phyloP scores from a whole-genome alignment of 2,329 filamentous ascomycete species.

The Amphichorda felina region DNA sequence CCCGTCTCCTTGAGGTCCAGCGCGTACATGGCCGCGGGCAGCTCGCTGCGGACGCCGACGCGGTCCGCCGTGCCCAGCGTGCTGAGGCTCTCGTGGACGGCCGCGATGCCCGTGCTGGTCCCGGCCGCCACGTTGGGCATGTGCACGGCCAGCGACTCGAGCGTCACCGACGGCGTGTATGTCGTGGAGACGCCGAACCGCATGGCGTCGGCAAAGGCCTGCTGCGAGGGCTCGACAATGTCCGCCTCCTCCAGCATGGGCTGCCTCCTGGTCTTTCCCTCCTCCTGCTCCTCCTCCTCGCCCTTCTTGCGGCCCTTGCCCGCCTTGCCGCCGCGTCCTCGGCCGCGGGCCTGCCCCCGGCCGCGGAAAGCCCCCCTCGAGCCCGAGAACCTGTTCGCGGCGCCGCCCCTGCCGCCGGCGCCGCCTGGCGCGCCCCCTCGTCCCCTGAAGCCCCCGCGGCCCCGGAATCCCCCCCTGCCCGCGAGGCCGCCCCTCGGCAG shows the following conservation, averaged over 20 bases:
- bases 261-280: conserved; percentile 8
- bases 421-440: conserved; percentile 1
- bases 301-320: conserved; percentile 5
- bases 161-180: conserved; percentile 21
- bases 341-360: conserved; percentile 7
- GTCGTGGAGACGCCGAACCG: conserved; percentile 18
- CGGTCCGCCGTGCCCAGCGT: conserved; percentile 21
- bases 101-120: conserved; percentile 16
- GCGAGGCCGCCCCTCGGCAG: conserved; percentile 18
- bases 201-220: conserved; percentile 21
- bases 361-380: background rate
- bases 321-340: conserved; percentile 7
- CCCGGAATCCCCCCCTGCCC: conserved; percentile 11
- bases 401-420: conserved; percentile 2
- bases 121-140: conserved; percentile 16
- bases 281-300: conserved; percentile 11
- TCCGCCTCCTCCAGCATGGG: conserved; percentile 9
- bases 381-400: background rate
- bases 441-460: conserved; percentile 2
- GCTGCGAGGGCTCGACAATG: conserved; percentile 17
- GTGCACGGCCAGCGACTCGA: conserved; percentile 16
- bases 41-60: conserved; percentile 15
- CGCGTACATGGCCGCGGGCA: conserved; percentile 17
- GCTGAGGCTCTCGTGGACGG: conserved; percentile 22
- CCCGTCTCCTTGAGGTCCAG: conserved; percentile 15